Evolutionary conservation across 495 filamentous ascomycete species (phyloP), one percentile per base, ranked within the genome.

Genomic region (Tuber magnatum): DNA sequence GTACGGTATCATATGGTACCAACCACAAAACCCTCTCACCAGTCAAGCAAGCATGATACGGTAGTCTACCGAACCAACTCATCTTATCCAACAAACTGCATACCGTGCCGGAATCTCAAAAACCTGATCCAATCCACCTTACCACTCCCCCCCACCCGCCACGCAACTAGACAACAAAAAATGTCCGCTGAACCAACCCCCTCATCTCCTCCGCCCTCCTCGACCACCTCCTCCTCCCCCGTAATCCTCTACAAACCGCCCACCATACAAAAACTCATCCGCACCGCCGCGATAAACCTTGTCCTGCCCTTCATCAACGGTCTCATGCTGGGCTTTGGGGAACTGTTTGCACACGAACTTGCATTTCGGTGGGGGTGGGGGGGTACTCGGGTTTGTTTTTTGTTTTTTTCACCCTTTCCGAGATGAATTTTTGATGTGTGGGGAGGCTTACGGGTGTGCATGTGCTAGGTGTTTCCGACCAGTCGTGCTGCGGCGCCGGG

Each of bases 261-360:
- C 0, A 95, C 93, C 0, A 72, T 94, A 44, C 94, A 92, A 92
- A 88, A 92, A 42, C 82, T 99, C 56, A 71, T 97, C 71, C 90
- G 94, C 46, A 93, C 95, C 12, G 93, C 93, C 10, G 93, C 93
- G 7, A 98, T 99, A 84, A 99, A 99, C 83, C 86, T 99, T 12
- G 75, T 99, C 0, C 86, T 99, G 4, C 95, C 95, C 0, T 99
- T 99, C 77, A 89, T 99, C 80, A 99, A 99, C 84, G 95, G 95
- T 35, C 87, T 99, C 85, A 99, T 99, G 95, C 85, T 99, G 73
- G 95, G 95, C 8, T 97, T 99, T 81, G 95, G 95, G 38, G 95
- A 99, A 85, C 85, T 99, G 51, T 91, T 98, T 83, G 95, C 95
- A 73, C 94, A 99, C 83, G 95, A 99, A 85, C 89, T 92, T 18